Evolutionary conservation across 148 eudicot genomes (phyloP).

Genomic region (Chenopodium formosanum): DNA sequence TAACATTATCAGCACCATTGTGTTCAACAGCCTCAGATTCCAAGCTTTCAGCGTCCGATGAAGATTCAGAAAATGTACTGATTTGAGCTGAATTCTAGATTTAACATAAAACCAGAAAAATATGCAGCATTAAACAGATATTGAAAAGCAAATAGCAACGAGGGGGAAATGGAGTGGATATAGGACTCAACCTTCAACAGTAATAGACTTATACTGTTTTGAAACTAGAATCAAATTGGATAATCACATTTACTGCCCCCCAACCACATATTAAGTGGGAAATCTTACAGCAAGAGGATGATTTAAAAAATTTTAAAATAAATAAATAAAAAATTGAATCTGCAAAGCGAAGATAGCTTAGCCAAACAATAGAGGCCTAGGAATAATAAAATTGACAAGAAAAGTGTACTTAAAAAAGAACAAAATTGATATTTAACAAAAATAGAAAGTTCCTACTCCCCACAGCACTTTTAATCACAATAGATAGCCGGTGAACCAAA

Average conservation of each 20-base stretch:
- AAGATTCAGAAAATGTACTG: constrained; percentile 66
- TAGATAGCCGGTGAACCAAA: background rate
- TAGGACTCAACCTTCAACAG: background rate
- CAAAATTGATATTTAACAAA: too few relatives aligned
- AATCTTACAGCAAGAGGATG: background rate
- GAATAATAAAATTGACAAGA: too few relatives aligned
- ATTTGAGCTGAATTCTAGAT: constrained; percentile 78
- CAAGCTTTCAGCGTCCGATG: constrained; percentile 77
- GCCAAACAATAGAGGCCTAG: too few relatives aligned
- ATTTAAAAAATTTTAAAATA: background rate
- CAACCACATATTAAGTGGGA: background rate
- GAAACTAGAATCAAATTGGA: background rate
- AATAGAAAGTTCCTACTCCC: too few relatives aligned
- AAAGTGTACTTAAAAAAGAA: too few relatives aligned
- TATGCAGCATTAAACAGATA: background rate
- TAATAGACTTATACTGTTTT: background rate
- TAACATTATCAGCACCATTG: constrained; percentile 36
- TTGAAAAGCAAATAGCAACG: background rate
- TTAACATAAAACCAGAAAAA: background rate
- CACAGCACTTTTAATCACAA: too few relatives aligned
- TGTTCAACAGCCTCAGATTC: constrained; percentile 42
- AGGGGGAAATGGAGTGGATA: background rate
- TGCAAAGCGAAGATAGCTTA: background rate
- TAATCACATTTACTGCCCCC: background rate
- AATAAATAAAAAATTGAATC: background rate